These are phyloP conservation scores for Pichia paraexigua DNA, from an alignment of 805 yeast genomes.

Conservation along the genomic window DNA sequence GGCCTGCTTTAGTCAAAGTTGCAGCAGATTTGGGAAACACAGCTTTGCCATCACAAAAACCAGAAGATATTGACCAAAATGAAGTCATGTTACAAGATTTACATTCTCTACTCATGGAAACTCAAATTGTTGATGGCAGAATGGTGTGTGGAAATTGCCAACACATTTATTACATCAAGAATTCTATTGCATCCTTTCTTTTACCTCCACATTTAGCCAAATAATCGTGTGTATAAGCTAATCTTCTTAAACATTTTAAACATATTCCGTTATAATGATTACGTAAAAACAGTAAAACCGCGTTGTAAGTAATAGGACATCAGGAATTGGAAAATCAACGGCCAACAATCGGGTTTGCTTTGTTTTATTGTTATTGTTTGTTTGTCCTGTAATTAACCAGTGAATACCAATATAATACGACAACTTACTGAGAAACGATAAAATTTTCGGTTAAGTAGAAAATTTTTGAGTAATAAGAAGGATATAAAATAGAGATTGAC, in stretches of 20 bases:
- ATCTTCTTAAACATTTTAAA: too few species aligned
- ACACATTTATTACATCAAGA: constrained; percentile 83
- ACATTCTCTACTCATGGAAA: constrained; percentile 73
- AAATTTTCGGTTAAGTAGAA: too few species aligned
- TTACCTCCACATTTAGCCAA: constrained; percentile 87
- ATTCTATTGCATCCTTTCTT: constrained; percentile 87
- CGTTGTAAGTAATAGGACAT: neutral
- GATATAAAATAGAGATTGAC: neutral
- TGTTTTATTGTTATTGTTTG: too few species aligned
- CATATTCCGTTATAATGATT: too few species aligned
- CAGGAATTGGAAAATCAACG: too few species aligned
- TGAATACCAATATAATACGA: too few species aligned
- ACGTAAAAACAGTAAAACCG: neutral
- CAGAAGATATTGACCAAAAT: constrained; percentile 38
- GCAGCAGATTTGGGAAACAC: constrained; percentile 69
- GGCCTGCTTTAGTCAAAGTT: constrained; percentile 76
- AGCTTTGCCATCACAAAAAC: constrained; percentile 52
- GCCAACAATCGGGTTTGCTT: too few species aligned
- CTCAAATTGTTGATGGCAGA: constrained; percentile 79
- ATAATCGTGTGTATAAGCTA: neutral
- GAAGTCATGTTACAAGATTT: constrained; percentile 62
- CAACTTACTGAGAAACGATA: too few species aligned
- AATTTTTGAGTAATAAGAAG: too few species aligned
- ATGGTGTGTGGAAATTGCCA: constrained; percentile 84
- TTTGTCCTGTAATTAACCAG: too few species aligned